phyloP scores from a whole-genome alignment of 305 asterid genomes.

The Fraxinus nigra region DNA sequence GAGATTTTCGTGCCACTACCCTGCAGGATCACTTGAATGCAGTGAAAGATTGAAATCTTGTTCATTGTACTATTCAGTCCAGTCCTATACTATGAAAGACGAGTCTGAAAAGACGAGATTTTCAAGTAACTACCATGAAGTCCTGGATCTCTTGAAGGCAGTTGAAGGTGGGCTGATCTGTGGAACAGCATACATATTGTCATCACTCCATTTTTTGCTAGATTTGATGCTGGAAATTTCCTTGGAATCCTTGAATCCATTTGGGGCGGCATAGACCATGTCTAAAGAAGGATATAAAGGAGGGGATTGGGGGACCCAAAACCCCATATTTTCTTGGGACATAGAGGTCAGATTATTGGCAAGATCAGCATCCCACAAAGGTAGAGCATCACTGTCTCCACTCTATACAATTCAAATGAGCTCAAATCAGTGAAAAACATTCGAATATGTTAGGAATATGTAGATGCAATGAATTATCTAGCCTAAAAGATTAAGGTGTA shows the following conservation, averaged over 20 bases:
- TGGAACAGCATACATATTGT: constrained; percentile 67
- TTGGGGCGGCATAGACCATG: constrained; percentile 41
- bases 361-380: constrained; percentile 49
- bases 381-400: constrained; percentile 33
- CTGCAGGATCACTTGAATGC: background rate
- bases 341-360: constrained; percentile 27
- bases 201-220: constrained; percentile 28
- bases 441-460: background rate
- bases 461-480: background rate
- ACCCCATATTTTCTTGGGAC: constrained; percentile 42
- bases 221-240: constrained; percentile 25
- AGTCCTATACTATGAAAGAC: background rate
- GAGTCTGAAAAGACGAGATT: background rate
- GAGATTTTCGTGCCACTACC: background rate
- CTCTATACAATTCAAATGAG: background rate
- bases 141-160: constrained; percentile 48
- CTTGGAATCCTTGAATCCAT: constrained; percentile 36
- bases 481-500: background rate
- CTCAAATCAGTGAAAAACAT: background rate
- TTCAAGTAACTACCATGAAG: constrained; percentile 27
- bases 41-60: background rate
- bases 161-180: constrained; percentile 47
- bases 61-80: background rate
- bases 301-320: constrained; percentile 70
- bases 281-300: constrained; percentile 28